Base-by-base conservation (phyloP, 2,329 filamentous ascomycete genomes). In the Alternaria brassicicola region DNA sequence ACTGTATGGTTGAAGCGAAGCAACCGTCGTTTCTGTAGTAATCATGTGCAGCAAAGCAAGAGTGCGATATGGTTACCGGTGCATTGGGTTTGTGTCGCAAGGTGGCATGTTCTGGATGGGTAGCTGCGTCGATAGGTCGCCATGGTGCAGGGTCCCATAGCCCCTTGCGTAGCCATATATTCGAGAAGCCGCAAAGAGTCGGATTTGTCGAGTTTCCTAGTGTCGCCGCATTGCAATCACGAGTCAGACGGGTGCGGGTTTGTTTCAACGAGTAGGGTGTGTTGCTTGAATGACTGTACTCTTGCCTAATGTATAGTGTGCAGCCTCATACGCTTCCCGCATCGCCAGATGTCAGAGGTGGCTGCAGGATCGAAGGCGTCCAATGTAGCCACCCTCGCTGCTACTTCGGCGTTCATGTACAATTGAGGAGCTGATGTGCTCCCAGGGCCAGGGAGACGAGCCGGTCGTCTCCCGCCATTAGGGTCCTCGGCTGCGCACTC, bases 391-490 rank as follows among this genome's bases (percentile, higher is more conserved):
- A 25, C 41, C 19, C 26, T 45, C 48, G 54, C 60, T 54, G 38
- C 48, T 46, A 46, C 35, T 26, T 58, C 35, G 43, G 36, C 36
- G 45, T 35, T 55, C 51, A 39, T 49, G 55, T 45, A 48, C 47
- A 31, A 60, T 48, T 30, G 43, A 38, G 26, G 43, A 56, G 36
- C 51, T 28, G 31, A 52, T 47, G 50, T 54, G 62, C 59, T 59
- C 64, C 64, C 64, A 64, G 45, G 42, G 25, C 36, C 31, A 41
- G 46, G 64, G 64, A 67, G 64, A 67, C 64, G 64, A 67, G 30
- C 54, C 47, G 54, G 43, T 65, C 64, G 63, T 65, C 63, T 67
- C 63, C 64, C 57, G 38, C 43, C 25, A 52, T 41, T 52, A 65
- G 63, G 64, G 59, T 61, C 39, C 30, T 51, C 48, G 41, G 35